A percentile compares a stretch with the other conserved stretches of the same genome.
Evolutionary conservation across 108 stramenopile genomes (phyloP).

Genomic region (Nitzschia inconspicua): DNA sequence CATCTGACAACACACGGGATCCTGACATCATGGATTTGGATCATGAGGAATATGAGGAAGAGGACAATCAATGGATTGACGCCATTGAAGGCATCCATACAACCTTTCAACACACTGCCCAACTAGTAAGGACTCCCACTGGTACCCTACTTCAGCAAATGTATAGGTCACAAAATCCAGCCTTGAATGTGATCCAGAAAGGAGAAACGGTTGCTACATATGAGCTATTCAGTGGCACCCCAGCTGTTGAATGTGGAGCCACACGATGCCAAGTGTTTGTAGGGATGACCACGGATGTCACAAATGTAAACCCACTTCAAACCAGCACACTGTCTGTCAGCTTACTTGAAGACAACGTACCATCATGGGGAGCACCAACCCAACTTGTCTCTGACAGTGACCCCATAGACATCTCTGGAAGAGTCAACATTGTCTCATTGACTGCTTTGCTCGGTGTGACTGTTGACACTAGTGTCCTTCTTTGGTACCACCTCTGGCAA

Average conservation of each 20-base stretch:
- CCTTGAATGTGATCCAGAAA: constrained; percentile 18
- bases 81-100: not conserved
- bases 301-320: not conserved
- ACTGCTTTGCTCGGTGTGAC: constrained; percentile 1
- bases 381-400: constrained; percentile 7
- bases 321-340: too few species aligned
- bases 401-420: not conserved
- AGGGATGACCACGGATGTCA: not conserved
- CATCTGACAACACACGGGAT: too few species aligned
- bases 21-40: too few species aligned
- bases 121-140: not conserved
- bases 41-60: too few species aligned
- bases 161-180: constrained; percentile 13
- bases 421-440: constrained; percentile 7
- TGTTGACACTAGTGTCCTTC: constrained; percentile 17
- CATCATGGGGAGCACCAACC: constrained; percentile 18
- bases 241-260: constrained; percentile 18
- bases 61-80: too few species aligned
- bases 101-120: constrained; percentile 24
- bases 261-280: not conserved
- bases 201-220: constrained; percentile 24
- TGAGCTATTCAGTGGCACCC: constrained; percentile 15
- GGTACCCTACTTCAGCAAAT: not conserved
- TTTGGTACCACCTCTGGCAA: constrained; percentile 17
- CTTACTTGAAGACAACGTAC: constrained; percentile 7